phyloP scores from a whole-genome alignment of 176 grass and related monocot species.

The Sorghum bicolor region Sorghum_bicolor_NCBIv3 NC_012873.2:63268001-63268500 shows the following conservation, averaged over 20 bases:
- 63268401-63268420: constrained; percentile 1
- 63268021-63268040: neutral
- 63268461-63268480: constrained; percentile 75
- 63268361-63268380: constrained; percentile 4
- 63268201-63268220: neutral
- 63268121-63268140: neutral
- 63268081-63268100: neutral
- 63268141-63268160: neutral
- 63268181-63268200: neutral
- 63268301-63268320: neutral
- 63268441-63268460: constrained; percentile 72
- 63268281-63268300: neutral
- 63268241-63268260: neutral
- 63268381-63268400: neutral
- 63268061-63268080: neutral
- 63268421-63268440: constrained; percentile 20
- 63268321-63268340: constrained; percentile 2
- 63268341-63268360: neutral
- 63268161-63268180: neutral
- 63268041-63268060: constrained; percentile 1
- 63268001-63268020: neutral
- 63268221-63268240: neutral
- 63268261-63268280: neutral
- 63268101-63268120: neutral
- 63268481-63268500: constrained; percentile 45